These are phyloP conservation scores for Phytophthora crassamura DNA, from an alignment of 352 stramenopile genomes.

Conservation along the genomic window DNA sequence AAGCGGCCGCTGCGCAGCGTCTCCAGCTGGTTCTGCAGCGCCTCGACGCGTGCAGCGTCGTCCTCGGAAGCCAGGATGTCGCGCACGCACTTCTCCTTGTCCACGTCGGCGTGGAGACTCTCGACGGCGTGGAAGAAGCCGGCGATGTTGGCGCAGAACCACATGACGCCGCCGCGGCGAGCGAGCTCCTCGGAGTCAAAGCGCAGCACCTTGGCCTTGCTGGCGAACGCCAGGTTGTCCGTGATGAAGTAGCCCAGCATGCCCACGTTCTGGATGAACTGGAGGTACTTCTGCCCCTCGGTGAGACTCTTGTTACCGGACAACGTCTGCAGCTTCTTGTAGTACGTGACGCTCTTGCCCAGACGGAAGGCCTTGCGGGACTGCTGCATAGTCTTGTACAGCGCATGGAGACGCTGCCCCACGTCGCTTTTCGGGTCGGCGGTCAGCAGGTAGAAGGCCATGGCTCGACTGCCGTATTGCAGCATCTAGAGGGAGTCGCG, in stretches of 20 bases:
- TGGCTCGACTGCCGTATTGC: conserved; percentile 85
- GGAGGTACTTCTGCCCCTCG: conserved; percentile 62
- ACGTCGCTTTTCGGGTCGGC: conserved; percentile 85
- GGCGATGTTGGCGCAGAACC: conserved; percentile 86
- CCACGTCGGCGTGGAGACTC: conserved; percentile 75
- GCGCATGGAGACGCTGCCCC: conserved; percentile 70
- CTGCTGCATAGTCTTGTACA: conserved; percentile 86
- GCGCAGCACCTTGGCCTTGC: conserved; percentile 75
- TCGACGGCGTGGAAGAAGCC: conserved; percentile 79
- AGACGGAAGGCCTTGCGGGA: conserved; percentile 88
- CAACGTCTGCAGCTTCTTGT: conserved; percentile 74
- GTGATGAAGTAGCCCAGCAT: conserved; percentile 90
- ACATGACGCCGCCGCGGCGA: conserved; percentile 78
- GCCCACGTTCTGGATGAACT: conserved; percentile 81
- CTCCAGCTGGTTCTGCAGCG: conserved; percentile 68
- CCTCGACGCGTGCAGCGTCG: conserved; percentile 56
- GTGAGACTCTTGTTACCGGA: conserved; percentile 63
- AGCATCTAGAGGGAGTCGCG: conserved; percentile 45
- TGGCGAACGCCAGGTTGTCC: conserved; percentile 88
- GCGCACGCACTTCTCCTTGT: conserved; percentile 82
- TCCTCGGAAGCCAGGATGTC: conserved; percentile 79
- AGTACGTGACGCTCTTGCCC: conserved; percentile 84
- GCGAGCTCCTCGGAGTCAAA: conserved; percentile 71
- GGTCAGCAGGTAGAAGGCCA: conserved; percentile 82
- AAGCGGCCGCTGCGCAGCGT: conserved; percentile 61